These are phyloP conservation scores for Mycena sp. DNA, from an alignment of 1,284 basidiomycete genomes.

Conservation along the genomic window DNA sequence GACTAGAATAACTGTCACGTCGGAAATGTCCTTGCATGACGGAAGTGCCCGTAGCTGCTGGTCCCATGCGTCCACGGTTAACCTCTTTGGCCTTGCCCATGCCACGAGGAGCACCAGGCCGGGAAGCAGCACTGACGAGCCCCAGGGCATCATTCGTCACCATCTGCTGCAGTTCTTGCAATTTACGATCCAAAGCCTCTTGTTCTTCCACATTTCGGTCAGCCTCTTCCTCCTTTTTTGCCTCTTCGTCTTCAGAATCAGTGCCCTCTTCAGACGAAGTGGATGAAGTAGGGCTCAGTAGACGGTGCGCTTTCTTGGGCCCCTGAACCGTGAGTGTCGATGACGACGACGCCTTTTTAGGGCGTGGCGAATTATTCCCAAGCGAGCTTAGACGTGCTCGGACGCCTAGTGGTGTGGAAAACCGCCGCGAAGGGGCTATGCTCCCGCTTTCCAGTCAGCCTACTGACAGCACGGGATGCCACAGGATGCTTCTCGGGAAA, in stretches of 20 bases:
- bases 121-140: conserved; percentile 62
- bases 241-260: conserved; percentile 69
- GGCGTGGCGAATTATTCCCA: conserved; percentile 55
- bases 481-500: conserved; percentile 43
- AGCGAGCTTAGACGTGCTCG: conserved; percentile 77
- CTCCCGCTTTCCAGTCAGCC: conserved; percentile 44
- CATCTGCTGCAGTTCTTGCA: conserved; percentile 70
- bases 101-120: conserved; percentile 29
- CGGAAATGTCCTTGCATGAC: conserved; percentile 47
- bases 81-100: conserved; percentile 44
- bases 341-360: conserved; percentile 68
- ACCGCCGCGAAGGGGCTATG: conserved; percentile 48
- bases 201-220: conserved; percentile 73
- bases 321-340: conserved; percentile 74
- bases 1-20: conserved; percentile 58
- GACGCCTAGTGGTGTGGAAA: conserved; percentile 64
- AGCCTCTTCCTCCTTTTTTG: conserved; percentile 70
- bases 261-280: conserved; percentile 57
- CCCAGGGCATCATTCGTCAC: conserved; percentile 79
- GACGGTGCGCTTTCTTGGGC: conserved; percentile 48
- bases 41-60: conserved; percentile 43
- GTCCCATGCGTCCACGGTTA: conserved; percentile 56
- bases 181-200: conserved; percentile 69
- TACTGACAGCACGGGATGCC: conserved; percentile 39
- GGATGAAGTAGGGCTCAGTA: conserved; percentile 54